A percentile compares a stretch with the other conserved stretches of the same genome.
Conservation (phyloP, 352 stramenopile species). For the Pythium brassicae region DNA sequence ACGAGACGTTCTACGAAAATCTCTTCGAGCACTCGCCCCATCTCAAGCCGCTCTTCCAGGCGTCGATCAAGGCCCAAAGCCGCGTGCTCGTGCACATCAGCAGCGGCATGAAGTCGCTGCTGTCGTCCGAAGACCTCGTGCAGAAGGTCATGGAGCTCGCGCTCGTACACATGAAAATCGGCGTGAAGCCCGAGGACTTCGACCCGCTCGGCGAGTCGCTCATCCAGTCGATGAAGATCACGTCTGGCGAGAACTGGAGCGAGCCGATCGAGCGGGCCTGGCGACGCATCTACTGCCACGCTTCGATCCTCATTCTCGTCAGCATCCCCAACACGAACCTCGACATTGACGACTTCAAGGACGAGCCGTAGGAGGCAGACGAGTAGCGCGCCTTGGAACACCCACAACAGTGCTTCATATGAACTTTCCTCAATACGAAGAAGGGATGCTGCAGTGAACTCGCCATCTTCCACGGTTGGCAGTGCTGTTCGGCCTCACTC, state of each 20-base stretch:
- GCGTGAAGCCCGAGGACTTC: slow-evolving; percentile 62
- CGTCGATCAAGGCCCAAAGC: slow-evolving; percentile 52
- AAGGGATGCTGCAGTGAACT: too few species aligned
- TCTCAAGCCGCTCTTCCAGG: slow-evolving; percentile 59
- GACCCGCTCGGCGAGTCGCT: slow-evolving; percentile 52
- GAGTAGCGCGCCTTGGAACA: neutral
- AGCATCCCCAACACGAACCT: slow-evolving; percentile 50
- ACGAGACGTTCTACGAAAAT: slow-evolving; percentile 65
- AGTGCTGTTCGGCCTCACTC: neutral
- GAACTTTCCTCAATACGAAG: neutral
- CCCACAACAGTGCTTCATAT: neutral
- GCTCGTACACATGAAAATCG: slow-evolving; percentile 62
- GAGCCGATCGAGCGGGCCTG: slow-evolving; percentile 45
- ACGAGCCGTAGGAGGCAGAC: neutral
- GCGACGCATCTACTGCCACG: slow-evolving; percentile 59
- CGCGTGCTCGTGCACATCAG: slow-evolving; percentile 64
- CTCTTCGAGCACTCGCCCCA: slow-evolving; percentile 55
- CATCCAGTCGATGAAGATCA: slow-evolving; percentile 56
- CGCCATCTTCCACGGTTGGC: neutral
- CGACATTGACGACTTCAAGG: slow-evolving; percentile 34
- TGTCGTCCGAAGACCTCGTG: slow-evolving; percentile 50
- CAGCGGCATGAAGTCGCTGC: slow-evolving; percentile 54
- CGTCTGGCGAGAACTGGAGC: slow-evolving; percentile 40
- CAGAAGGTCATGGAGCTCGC: slow-evolving; percentile 54
- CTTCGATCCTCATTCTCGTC: slow-evolving; percentile 54